Evolutionary conservation across 2,329 filamentous ascomycete species (phyloP).

Genomic region (Hymenotorrendiella dingleyae): DNA sequence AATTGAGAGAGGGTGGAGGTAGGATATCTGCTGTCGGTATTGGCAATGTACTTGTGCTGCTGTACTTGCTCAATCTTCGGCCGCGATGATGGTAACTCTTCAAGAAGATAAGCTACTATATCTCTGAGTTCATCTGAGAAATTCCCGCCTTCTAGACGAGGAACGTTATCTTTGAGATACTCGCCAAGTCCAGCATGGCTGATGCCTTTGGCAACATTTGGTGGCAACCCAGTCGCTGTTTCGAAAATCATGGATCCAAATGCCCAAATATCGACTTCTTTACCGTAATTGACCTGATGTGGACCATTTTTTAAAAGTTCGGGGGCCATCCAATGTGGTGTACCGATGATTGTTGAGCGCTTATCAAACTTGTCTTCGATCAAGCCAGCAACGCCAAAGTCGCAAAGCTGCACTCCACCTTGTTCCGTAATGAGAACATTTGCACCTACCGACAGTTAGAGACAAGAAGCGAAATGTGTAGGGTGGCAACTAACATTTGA

Average conservation of each 20-base stretch:
- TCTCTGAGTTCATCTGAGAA: conserved; percentile 65
- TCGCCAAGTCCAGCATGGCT: conserved; percentile 40
- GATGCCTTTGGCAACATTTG: conserved; percentile 55
- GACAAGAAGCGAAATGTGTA: background rate
- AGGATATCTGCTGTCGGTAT: conserved; percentile 58
- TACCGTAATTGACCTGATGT: conserved; percentile 50
- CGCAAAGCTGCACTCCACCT: conserved; percentile 73
- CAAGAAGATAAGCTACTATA: conserved; percentile 67
- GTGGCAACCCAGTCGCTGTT: conserved; percentile 72
- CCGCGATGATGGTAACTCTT: conserved; percentile 60
- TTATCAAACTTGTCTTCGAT: conserved; percentile 72
- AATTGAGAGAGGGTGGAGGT: conserved; percentile 57
- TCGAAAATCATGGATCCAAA: conserved; percentile 78
- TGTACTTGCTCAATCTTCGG: conserved; percentile 66
- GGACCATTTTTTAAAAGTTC: conserved; percentile 63
- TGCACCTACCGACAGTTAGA: conserved; percentile 39
- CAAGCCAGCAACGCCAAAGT: conserved; percentile 77
- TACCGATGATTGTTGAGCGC: conserved; percentile 74
- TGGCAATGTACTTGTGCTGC: conserved; percentile 61
- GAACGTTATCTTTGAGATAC: conserved; percentile 55
- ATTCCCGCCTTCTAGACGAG: conserved; percentile 63
- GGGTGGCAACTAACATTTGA: conserved; percentile 47
- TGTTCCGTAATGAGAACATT: conserved; percentile 76
- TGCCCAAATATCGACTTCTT: conserved; percentile 77
- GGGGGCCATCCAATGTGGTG: conserved; percentile 81